Percentiles rank a stretch among this genome's conserved stretches.
phyloP scores from a whole-genome alignment of 2,329 filamentous ascomycete species.

The Colletotrichum kahawae region DNA sequence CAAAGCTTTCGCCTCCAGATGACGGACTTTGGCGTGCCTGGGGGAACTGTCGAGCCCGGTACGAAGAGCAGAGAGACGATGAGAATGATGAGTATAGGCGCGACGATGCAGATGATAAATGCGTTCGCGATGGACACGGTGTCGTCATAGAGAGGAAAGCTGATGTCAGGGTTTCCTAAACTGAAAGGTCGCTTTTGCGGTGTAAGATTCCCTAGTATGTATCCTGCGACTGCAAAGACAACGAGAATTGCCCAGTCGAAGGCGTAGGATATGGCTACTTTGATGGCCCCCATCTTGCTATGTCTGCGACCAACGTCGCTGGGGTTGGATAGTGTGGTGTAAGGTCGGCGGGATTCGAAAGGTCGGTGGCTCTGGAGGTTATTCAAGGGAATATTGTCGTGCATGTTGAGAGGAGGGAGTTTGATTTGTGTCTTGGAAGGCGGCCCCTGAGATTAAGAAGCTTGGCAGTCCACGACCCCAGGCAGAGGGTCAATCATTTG shows the following conservation, averaged over 20 bases:
- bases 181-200: conserved; percentile 68
- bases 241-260: conserved; percentile 56
- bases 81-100: conserved; percentile 65
- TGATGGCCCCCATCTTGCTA: not conserved
- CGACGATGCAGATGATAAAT: not conserved
- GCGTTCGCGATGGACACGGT: conserved; percentile 54
- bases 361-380: not conserved
- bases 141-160: conserved; percentile 69
- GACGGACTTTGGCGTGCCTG: conserved; percentile 57
- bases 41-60: conserved; percentile 64
- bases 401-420: not conserved
- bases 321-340: not conserved
- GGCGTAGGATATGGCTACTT: conserved; percentile 59
- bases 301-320: not conserved
- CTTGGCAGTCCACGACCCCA: not conserved
- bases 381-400: not conserved
- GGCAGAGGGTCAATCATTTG: not conserved
- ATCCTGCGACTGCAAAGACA: conserved; percentile 53
- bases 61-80: conserved; percentile 66
- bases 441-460: not conserved
- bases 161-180: conserved; percentile 67
- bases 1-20: conserved; percentile 77
- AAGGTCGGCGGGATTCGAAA: not conserved
- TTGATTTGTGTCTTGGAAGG: not conserved
- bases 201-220: conserved; percentile 52